These are phyloP conservation scores for Verticillium zaregamsianum DNA, from an alignment of 2,329 filamentous ascomycete genomes.

Conservation along the genomic window DNA sequence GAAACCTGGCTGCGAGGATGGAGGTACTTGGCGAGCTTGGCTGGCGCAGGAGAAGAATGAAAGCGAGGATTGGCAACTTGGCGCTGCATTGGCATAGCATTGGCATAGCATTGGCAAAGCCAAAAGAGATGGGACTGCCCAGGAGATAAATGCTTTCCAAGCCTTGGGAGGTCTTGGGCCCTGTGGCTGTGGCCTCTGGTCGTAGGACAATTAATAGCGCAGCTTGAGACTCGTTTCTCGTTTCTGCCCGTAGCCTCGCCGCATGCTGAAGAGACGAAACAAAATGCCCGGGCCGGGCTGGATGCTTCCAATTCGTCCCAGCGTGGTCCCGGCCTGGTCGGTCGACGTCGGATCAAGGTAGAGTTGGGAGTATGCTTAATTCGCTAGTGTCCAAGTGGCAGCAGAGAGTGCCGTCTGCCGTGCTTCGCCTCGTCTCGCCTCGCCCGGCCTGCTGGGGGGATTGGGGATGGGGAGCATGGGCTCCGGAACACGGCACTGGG, in stretches of 20 bases:
- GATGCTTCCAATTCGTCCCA: neutral
- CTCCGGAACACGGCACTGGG: neutral
- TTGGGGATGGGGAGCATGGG: neutral
- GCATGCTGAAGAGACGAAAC: neutral
- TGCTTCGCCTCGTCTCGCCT: neutral
- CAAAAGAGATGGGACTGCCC: neutral
- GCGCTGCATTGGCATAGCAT: neutral
- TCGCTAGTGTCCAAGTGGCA: neutral
- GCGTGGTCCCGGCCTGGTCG: neutral
- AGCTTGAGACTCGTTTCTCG: neutral
- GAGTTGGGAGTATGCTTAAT: neutral
- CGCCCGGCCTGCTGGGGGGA: neutral
- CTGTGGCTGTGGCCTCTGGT: neutral
- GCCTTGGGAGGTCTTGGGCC: neutral
- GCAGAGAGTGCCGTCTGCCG: neutral
- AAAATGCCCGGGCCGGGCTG: neutral
- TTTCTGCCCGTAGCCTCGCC: neutral
- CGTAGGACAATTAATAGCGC: neutral
- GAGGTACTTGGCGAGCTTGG: slow-evolving; percentile 1
- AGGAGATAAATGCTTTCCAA: slow-evolving; percentile 3
- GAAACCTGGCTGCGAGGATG: slow-evolving; percentile 2
- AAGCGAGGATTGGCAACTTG: neutral
- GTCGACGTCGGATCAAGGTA: neutral
- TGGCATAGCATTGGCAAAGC: slow-evolving; percentile 1
- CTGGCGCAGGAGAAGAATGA: slow-evolving; percentile 2